Base-by-base conservation (phyloP, 148 eudicot genomes). In the Silene conica region DNA sequence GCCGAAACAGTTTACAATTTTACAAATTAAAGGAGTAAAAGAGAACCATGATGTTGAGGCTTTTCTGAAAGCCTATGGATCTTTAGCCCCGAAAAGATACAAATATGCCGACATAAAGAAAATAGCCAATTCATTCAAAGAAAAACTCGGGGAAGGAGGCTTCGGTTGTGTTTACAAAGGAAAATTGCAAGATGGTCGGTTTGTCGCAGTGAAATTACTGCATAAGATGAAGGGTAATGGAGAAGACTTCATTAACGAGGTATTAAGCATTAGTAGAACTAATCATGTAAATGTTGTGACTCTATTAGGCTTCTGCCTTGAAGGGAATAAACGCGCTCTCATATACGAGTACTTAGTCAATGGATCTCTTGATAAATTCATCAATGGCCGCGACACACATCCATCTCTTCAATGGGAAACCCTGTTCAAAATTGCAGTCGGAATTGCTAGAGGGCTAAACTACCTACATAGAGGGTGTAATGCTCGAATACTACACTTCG, bases 71-170 rank as follows among this genome's bases (percentile, higher is more conserved):
- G 72, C 11, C 13, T 77, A 72, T 11, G 79, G 62, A 60, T 61
- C 72, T 16, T 63, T 22, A 73, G 87, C 75, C 20, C 84, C 74
- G 5, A 86, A 81, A 63, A 84, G 91, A 52, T 90, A 88, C 72
- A 75, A 41, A 48, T 84, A 87, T 56, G 7, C 57, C 2, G 91
- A 87, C 55, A 88, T 92, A 48, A 89, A 82, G 82, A 78, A 73
- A 72, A 90, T 92, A 48, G 90, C 92, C 0, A 79, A 83, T 43
- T 81, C 81, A 60, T 92, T 92, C 41, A 72, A 84, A 63, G 78
- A 80, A 63, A 90, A 83, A 81, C 87, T 89, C 5, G 97, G 97
- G 13, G 92, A 89, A 62, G 97, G 97, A 66, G 97, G 97, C 43
- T 90, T 78, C 70, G 97, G 97, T 7, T 64, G 72, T 2, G 97